Percentiles rank a stretch among this genome's conserved stretches.
Conservation (phyloP, 305 asterid genomes). For the Fraxinus angustifolia region DNA sequence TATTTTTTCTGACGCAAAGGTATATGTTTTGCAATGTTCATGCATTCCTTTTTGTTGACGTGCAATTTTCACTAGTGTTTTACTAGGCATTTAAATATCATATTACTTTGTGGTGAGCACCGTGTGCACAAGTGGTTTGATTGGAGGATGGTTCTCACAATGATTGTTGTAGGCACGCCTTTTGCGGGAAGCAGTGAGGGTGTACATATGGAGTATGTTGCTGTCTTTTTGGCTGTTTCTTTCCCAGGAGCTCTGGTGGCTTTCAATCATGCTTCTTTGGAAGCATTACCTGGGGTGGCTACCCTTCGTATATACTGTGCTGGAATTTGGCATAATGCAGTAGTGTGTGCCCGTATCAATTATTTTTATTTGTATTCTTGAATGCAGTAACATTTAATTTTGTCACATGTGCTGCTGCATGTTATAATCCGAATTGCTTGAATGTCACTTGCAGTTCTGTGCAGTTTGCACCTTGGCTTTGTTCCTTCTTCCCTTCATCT, state of each 20-base stretch:
- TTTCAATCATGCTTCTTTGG: slow-evolving; percentile 60
- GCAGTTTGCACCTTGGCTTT: slow-evolving; percentile 57
- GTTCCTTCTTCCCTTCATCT: slow-evolving; percentile 52
- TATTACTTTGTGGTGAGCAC: background rate
- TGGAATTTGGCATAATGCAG: slow-evolving; percentile 95
- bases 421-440: slow-evolving; percentile 17
- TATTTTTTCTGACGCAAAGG: background rate
- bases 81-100: background rate
- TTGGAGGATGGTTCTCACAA: slow-evolving; percentile 32
- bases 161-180: slow-evolving; percentile 36
- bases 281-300: slow-evolving; percentile 53
- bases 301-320: slow-evolving; percentile 88
- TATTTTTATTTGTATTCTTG: background rate
- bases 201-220: slow-evolving; percentile 71
- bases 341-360: slow-evolving; percentile 39
- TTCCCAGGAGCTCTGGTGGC: slow-evolving; percentile 97
- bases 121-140: slow-evolving; percentile 8
- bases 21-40: background rate
- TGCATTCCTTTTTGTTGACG: background rate
- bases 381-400: background rate
- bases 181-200: slow-evolving; percentile 72
- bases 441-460: slow-evolving; percentile 55
- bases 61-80: background rate
- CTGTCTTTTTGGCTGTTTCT: slow-evolving; percentile 63
- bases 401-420: slow-evolving; percentile 17